Percentiles rank a stretch among this genome's conserved stretches.
phyloP scores from a whole-genome alignment of 164 flowering plant genomes.

The Malania oleifera region DNA sequence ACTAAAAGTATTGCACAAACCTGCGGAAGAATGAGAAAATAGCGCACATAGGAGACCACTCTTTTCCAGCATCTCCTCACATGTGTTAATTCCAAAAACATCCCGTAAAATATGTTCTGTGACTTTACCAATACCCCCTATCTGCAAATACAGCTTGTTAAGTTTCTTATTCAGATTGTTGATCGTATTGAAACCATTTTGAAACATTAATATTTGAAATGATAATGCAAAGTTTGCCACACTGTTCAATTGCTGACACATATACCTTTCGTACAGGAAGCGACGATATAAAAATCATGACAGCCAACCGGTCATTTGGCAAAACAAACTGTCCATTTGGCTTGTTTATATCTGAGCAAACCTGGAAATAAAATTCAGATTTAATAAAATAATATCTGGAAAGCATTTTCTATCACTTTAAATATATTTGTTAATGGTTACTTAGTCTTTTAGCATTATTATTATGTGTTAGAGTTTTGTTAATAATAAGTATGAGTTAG shows the following conservation, averaged over 20 bases:
- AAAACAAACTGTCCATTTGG: constrained; percentile 95
- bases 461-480: too few relatives aligned
- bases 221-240: not conserved
- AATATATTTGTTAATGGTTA: too few relatives aligned
- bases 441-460: too few relatives aligned
- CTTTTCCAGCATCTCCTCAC: constrained; percentile 84
- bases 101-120: constrained; percentile 74
- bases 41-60: constrained; percentile 73
- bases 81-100: constrained; percentile 73
- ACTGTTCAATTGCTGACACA: not conserved
- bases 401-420: too few relatives aligned
- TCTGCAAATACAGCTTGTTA: constrained; percentile 33
- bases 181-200: not conserved
- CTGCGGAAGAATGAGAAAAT: constrained; percentile 78
- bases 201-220: not conserved
- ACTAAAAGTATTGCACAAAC: constrained; percentile 26
- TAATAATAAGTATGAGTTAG: too few relatives aligned
- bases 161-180: not conserved
- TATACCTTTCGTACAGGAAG: constrained; percentile 90
- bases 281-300: constrained; percentile 84
- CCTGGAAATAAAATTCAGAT: constrained; percentile 32
- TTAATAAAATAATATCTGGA: not conserved
- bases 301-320: constrained; percentile 73
- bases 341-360: constrained; percentile 96
- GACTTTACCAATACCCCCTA: constrained; percentile 98